These are phyloP conservation scores for Alternaria arbusti DNA, from an alignment of 2,329 filamentous ascomycete genomes.

Conservation along the genomic window DNA sequence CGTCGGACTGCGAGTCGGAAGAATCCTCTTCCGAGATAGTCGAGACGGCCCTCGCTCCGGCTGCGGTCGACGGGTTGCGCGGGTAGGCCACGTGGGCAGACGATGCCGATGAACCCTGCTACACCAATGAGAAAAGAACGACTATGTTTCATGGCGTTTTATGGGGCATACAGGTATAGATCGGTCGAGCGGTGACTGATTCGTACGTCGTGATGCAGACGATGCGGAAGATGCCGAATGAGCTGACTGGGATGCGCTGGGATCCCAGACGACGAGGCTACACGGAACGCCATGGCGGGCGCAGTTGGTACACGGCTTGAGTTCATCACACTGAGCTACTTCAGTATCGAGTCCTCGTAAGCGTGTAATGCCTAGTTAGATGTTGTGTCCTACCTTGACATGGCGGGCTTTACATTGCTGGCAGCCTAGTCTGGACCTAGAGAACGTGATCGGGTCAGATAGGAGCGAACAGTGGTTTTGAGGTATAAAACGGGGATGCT, in stretches of 20 bases:
- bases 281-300: conserved; percentile 46
- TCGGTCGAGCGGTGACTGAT: conserved; percentile 17
- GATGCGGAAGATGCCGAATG: conserved; percentile 18
- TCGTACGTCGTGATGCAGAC: conserved; percentile 17
- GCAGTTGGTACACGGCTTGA: conserved; percentile 48
- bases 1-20: conserved; percentile 35
- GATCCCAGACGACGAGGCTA: conserved; percentile 40
- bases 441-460: conserved; percentile 1
- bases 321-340: conserved; percentile 45
- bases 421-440: conserved; percentile 38
- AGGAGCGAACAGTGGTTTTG: background rate
- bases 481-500: background rate
- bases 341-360: conserved; percentile 13
- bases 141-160: background rate
- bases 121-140: background rate
- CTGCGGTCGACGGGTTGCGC: conserved; percentile 21
- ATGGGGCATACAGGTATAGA: conserved; percentile 23
- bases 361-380: conserved; percentile 4
- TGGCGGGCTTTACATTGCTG: conserved; percentile 47
- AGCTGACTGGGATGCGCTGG: conserved; percentile 19
- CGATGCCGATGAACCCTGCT: conserved; percentile 15
- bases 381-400: conserved; percentile 41
- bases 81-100: conserved; percentile 31
- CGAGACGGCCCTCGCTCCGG: conserved; percentile 9
- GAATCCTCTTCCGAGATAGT: conserved; percentile 31